phyloP scores from a whole-genome alignment of 2,329 filamentous ascomycete species.

The Cladosporium sp. region DNA sequence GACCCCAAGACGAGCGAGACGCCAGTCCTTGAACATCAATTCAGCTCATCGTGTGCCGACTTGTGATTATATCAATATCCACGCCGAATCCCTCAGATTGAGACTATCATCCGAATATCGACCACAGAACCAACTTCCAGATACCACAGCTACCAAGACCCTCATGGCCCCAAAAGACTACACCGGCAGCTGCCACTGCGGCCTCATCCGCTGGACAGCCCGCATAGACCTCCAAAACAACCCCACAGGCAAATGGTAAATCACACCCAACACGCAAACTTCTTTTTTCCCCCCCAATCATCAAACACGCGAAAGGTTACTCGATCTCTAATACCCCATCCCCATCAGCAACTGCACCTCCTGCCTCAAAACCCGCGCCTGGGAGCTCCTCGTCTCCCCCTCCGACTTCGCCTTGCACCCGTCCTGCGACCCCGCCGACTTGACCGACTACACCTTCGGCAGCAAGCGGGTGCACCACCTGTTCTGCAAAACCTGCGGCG shows the following conservation, averaged over 20 bases:
- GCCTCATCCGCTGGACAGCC: not conserved
- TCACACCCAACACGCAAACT: too few relatives aligned
- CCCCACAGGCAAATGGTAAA: not conserved
- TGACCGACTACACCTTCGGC: conserved; percentile 5
- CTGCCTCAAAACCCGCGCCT: not conserved
- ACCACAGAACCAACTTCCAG: too few relatives aligned
- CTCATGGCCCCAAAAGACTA: not conserved
- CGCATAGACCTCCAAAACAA: not conserved
- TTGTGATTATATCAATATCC: too few relatives aligned
- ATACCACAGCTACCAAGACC: too few relatives aligned
- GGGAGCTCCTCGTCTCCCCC: not conserved
- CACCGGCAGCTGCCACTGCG: conserved; percentile 4
- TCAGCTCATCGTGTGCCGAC: too few relatives aligned
- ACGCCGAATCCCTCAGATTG: too few relatives aligned
- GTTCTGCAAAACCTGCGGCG: conserved; percentile 2
- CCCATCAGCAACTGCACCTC: not conserved
- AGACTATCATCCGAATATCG: too few relatives aligned
- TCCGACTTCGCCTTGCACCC: not conserved
- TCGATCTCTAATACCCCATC: not conserved
- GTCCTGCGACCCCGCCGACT: not conserved
- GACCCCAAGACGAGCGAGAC: too few relatives aligned
- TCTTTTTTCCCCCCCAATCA: too few relatives aligned
- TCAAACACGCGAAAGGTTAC: not conserved
- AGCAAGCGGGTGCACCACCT: not conserved
- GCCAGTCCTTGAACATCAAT: too few relatives aligned